A percentile compares a stretch with the other conserved stretches of the same genome.
phyloP scores from a whole-genome alignment of 306 rosid genomes.

The Trifolium fragiferum region DNA sequence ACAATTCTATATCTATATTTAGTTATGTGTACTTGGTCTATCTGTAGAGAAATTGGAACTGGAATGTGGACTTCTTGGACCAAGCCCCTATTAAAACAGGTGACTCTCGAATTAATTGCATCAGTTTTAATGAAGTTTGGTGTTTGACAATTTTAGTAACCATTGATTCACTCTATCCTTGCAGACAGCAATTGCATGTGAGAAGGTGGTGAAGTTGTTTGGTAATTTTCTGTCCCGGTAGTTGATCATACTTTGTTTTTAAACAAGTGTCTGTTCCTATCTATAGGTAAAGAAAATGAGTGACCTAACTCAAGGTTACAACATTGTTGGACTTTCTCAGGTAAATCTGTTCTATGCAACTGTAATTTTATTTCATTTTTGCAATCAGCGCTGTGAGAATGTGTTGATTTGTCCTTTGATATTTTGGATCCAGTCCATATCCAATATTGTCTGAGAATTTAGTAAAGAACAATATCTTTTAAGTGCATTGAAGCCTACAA shows the following conservation, averaged over 20 bases:
- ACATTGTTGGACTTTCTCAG: conserved; percentile 95
- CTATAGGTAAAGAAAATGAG: conserved; percentile 75
- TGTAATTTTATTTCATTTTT: background rate
- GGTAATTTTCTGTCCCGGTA: conserved; percentile 41
- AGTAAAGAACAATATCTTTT: background rate
- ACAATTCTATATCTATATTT: conserved; percentile 27
- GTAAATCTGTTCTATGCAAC: conserved; percentile 45
- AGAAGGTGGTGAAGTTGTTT: conserved; percentile 66
- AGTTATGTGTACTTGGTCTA: conserved; percentile 35
- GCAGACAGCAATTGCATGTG: conserved; percentile 77
- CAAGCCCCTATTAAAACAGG: conserved; percentile 70
- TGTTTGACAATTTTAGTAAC: conserved; percentile 30
- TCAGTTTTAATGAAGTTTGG: conserved; percentile 34
- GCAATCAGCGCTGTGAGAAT: background rate
- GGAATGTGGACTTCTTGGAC: conserved; percentile 83
- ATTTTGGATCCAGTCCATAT: background rate
- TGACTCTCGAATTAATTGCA: conserved; percentile 40
- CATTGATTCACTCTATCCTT: conserved; percentile 41
- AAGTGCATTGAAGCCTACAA: conserved; percentile 3
- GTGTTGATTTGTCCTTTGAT: background rate
- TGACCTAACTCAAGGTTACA: conserved; percentile 71
- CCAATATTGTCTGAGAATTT: background rate
- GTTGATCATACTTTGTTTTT: conserved; percentile 33
- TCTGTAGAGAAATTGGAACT: conserved; percentile 71
- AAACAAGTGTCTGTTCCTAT: conserved; percentile 35